phyloP scores from a whole-genome alignment of 345 rosid species.

The Gossypium mustelinum region DNA sequence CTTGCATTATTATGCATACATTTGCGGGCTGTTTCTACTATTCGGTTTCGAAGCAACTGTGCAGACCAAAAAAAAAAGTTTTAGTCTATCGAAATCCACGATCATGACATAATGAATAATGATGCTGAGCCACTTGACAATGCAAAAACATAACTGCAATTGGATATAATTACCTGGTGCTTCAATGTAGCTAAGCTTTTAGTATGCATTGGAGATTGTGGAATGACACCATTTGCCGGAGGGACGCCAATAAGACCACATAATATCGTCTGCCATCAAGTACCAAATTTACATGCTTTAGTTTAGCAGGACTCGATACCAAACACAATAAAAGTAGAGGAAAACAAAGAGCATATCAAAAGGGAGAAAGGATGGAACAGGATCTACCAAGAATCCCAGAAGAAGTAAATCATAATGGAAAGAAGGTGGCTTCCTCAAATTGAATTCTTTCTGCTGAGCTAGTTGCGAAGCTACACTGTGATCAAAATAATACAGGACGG shows the following conservation, averaged over 20 bases:
- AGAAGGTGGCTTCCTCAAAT: conserved; percentile 80
- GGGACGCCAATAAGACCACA: conserved; percentile 82
- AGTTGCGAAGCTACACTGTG: conserved; percentile 95
- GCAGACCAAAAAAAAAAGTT: background rate
- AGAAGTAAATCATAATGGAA: conserved; percentile 90
- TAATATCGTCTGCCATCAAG: conserved; percentile 46
- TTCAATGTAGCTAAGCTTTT: conserved; percentile 77
- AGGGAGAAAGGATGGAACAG: conserved; percentile 9
- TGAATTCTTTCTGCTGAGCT: conserved; percentile 90
- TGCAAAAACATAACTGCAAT: background rate
- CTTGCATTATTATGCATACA: conserved; percentile 52
- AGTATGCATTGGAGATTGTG: conserved; percentile 86
- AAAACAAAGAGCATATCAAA: conserved; percentile 1
- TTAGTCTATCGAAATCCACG: background rate
- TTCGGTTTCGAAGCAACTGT: conserved; percentile 67
- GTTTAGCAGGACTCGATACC: background rate
- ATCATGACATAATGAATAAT: background rate
- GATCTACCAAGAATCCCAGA: conserved; percentile 71
- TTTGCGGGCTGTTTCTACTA: conserved; percentile 57
- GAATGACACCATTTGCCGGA: conserved; percentile 80
- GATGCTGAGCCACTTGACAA: background rate
- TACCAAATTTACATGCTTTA: conserved; percentile 10
- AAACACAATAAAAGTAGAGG: background rate
- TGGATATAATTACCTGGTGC: conserved; percentile 50
- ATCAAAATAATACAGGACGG: conserved; percentile 90